Percentiles rank a stretch among this genome's conserved stretches.
Evolutionary conservation across 164 flowering plant species (phyloP).

Genomic region (Nelumbo lutea): DNA sequence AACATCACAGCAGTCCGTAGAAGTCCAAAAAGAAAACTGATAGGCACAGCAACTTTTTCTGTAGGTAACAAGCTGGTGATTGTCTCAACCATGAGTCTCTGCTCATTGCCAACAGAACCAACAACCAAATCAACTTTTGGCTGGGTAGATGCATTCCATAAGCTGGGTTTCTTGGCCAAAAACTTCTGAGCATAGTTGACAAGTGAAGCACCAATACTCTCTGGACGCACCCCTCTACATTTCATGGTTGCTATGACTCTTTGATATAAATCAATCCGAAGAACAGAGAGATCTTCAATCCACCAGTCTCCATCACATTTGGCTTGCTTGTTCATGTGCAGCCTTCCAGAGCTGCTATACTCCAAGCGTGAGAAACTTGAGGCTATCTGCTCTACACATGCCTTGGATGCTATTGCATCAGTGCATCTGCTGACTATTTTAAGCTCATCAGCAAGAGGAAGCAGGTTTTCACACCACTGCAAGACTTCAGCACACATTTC

Average conservation of each 20-base stretch:
- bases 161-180: slow-evolving; percentile 51
- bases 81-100: slow-evolving; percentile 64
- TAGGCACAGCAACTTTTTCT: slow-evolving; percentile 60
- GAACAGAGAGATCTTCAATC: slow-evolving; percentile 80
- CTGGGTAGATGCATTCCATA: slow-evolving; percentile 49
- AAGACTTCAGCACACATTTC: slow-evolving; percentile 74
- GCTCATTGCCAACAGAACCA: slow-evolving; percentile 37
- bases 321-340: slow-evolving; percentile 61
- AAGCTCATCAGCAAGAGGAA: slow-evolving; percentile 89
- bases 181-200: slow-evolving; percentile 76
- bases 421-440: slow-evolving; percentile 62
- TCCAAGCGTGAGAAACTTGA: slow-evolving; percentile 84
- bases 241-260: slow-evolving; percentile 78
- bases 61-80: slow-evolving; percentile 67
- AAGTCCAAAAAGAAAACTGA: slow-evolving; percentile 71
- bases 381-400: slow-evolving; percentile 86
- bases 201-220: slow-evolving; percentile 82
- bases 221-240: slow-evolving; percentile 80
- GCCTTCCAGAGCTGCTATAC: slow-evolving; percentile 88
- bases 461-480: slow-evolving; percentile 69
- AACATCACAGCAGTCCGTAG: slow-evolving; percentile 65
- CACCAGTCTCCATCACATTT: slow-evolving; percentile 85
- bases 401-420: slow-evolving; percentile 86
- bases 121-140: slow-evolving; percentile 37
- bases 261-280: slow-evolving; percentile 71